These are phyloP conservation scores for Amanita rimosa DNA, from an alignment of 768 basidiomycete species.

Conservation along the genomic window DNA sequence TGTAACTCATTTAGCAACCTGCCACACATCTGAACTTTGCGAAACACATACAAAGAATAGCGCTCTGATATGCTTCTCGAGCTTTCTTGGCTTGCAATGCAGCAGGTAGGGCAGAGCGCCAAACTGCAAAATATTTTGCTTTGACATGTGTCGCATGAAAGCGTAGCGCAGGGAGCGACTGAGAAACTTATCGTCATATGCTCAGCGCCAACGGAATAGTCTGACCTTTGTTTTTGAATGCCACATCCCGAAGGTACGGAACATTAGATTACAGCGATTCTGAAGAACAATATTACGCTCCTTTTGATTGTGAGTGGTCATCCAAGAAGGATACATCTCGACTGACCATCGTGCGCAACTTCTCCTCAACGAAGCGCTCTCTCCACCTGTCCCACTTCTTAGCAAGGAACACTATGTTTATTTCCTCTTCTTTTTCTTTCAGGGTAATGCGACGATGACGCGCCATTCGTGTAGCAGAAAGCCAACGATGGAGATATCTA, in stretches of 20 bases:
- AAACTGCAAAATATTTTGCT: constrained; percentile 47
- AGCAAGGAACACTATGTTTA: constrained; percentile 38
- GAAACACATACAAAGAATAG: constrained; percentile 44
- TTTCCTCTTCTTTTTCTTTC: constrained; percentile 50
- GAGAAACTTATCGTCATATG: neutral
- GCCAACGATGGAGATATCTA: constrained; percentile 63
- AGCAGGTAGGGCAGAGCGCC: constrained; percentile 62
- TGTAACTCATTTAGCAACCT: neutral
- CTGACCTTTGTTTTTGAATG: constrained; percentile 61
- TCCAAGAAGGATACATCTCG: neutral
- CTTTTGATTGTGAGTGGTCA: constrained; percentile 18
- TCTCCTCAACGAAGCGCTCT: constrained; percentile 55
- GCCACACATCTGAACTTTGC: neutral
- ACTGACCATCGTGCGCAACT: constrained; percentile 54
- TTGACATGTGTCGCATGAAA: constrained; percentile 58
- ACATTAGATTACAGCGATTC: constrained; percentile 47
- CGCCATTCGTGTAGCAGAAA: constrained; percentile 30
- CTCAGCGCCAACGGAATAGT: neutral
- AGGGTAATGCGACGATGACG: constrained; percentile 52
- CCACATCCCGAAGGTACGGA: constrained; percentile 66
- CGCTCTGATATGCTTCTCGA: constrained; percentile 43
- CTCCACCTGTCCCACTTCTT: constrained; percentile 74
- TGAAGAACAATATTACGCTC: constrained; percentile 50
- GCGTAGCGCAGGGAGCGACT: constrained; percentile 74
- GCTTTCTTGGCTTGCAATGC: constrained; percentile 57